Conservation (phyloP, 1,284 basidiomycete species). For the Nidula niveotomentosa region DNA sequence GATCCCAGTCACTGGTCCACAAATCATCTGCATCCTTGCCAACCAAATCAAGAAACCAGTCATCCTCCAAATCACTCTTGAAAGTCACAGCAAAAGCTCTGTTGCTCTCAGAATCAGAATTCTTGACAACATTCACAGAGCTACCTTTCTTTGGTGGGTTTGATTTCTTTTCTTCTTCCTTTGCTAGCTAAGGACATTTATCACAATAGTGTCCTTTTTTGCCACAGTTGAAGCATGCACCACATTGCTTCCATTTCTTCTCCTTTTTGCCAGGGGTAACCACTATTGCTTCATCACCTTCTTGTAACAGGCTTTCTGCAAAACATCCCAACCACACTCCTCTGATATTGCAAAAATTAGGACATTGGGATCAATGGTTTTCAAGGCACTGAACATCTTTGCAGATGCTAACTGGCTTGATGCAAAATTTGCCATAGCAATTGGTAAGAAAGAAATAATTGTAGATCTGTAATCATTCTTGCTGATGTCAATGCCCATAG, state of each 20-base stretch:
- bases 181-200: too few relatives aligned
- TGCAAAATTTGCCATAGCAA: conserved; percentile 23
- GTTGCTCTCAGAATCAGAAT: conserved; percentile 5
- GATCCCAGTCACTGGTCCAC: neutral
- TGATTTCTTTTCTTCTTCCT: too few relatives aligned
- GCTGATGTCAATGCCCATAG: conserved; percentile 26
- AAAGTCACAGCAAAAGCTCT: neutral
- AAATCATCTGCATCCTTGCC: neutral
- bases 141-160: too few relatives aligned
- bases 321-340: conserved; percentile 21
- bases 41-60: neutral
- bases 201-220: too few relatives aligned
- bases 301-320: too few relatives aligned
- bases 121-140: too few relatives aligned
- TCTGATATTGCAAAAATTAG: conserved; percentile 24
- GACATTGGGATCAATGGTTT: conserved; percentile 15
- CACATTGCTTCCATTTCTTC: too few relatives aligned
- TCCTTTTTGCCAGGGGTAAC: too few relatives aligned
- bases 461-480: conserved; percentile 27
- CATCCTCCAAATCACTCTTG: neutral
- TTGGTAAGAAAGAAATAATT: conserved; percentile 29
- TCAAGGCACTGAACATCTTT: conserved; percentile 6
- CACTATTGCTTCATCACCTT: too few relatives aligned
- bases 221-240: too few relatives aligned
- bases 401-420: conserved; percentile 20